These are phyloP conservation scores for Kregervanrija delftensis DNA, from an alignment of 805 yeast species.

Conservation along the genomic window DNA sequence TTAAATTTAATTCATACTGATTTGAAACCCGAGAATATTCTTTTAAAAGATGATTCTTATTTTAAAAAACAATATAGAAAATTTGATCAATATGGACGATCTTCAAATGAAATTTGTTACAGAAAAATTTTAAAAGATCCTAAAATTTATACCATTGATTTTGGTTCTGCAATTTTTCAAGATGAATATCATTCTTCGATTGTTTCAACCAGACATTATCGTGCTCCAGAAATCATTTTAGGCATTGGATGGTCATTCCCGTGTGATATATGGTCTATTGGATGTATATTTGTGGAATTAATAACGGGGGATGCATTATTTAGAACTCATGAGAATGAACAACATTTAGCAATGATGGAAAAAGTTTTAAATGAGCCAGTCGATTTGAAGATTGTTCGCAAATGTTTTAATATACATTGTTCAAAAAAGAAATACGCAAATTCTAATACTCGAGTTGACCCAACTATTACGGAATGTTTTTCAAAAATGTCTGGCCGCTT, in stretches of 20 bases:
- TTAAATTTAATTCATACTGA: constrained; percentile 91
- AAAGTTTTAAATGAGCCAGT: constrained; percentile 55
- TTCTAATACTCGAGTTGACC: constrained; percentile 11
- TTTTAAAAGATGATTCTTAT: constrained; percentile 51
- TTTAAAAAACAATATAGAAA: constrained; percentile 30
- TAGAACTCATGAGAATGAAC: constrained; percentile 90
- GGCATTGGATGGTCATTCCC: constrained; percentile 97
- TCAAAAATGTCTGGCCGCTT: constrained; percentile 25
- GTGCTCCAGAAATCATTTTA: constrained; percentile 94
- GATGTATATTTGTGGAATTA: constrained; percentile 86
- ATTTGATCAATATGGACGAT: constrained; percentile 8
- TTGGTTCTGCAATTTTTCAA: constrained; percentile 92
- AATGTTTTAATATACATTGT: constrained; percentile 24
- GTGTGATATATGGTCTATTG: constrained; percentile 96
- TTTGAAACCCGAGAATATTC: constrained; percentile 90
- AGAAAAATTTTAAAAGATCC: constrained; percentile 63
- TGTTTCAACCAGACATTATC: constrained; percentile 90
- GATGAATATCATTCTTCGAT: constrained; percentile 91
- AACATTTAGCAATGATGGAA: constrained; percentile 94
- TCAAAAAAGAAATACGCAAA: constrained; percentile 8
- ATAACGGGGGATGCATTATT: constrained; percentile 92
- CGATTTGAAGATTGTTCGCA: constrained; percentile 29
- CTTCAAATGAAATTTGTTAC: constrained; percentile 4
- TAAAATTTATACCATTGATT: constrained; percentile 83
- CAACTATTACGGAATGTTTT: constrained; percentile 25